Evolutionary conservation across 768 basidiomycete genomes (phyloP).

Genomic region (Rubroboletus satanas): DNA sequence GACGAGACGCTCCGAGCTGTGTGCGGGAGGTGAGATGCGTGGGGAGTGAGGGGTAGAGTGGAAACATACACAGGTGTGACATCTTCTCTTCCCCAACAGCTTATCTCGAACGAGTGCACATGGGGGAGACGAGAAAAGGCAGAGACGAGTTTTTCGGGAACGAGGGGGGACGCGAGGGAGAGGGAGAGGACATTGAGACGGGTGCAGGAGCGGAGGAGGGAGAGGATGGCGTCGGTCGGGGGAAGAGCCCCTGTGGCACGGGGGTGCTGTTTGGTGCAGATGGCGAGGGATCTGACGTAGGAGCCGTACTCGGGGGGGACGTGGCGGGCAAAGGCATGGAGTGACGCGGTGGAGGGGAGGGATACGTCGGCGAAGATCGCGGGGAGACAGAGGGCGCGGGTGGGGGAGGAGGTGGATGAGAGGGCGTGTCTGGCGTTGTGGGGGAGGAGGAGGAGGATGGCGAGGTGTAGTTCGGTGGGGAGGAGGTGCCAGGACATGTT

Average conservation of each 20-base stretch:
- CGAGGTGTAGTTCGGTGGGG: constrained; percentile 64
- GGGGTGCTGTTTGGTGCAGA: constrained; percentile 34
- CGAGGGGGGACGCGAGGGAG: constrained; percentile 27
- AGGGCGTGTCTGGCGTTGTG: constrained; percentile 43
- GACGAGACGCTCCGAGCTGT: constrained; percentile 53
- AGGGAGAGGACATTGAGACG: constrained; percentile 36
- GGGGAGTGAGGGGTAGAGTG: neutral
- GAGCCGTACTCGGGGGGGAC: constrained; percentile 55
- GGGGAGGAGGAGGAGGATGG: constrained; percentile 50
- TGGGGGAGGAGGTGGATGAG: constrained; percentile 45
- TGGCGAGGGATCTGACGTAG: constrained; percentile 49
- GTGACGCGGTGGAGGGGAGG: constrained; percentile 43
- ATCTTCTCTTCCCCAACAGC: constrained; percentile 32
- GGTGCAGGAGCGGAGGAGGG: constrained; percentile 47
- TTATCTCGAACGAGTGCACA: constrained; percentile 18
- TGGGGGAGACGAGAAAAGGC: constrained; percentile 22
- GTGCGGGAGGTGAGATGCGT: neutral
- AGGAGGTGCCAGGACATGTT: constrained; percentile 49
- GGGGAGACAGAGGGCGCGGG: constrained; percentile 55
- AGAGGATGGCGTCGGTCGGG: constrained; percentile 45
- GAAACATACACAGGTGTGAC: constrained; percentile 35
- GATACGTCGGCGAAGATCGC: constrained; percentile 56
- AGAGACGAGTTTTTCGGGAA: constrained; percentile 13
- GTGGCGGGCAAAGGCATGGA: constrained; percentile 49
- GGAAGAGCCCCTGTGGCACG: constrained; percentile 31